Evolutionary conservation across 129 eudicot species (phyloP), one percentile per base, ranked within the genome.

Genomic region (Flaveria bidentis): DNA sequence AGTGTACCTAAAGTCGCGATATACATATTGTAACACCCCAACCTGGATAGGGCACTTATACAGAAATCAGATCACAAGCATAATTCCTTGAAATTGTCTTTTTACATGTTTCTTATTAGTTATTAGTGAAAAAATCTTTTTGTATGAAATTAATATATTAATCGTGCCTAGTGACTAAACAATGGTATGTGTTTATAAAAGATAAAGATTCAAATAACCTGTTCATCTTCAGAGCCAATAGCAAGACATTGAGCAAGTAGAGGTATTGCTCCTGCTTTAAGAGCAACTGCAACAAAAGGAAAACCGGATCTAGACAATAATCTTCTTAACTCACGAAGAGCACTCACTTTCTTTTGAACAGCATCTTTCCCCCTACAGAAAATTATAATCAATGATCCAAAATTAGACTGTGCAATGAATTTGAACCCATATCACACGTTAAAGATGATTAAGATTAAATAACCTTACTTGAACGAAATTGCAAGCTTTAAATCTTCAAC

Each of bases 171-270:
- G 9, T 42, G 66, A 12, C 20, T 16, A 25, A 56, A 56, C 23
- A 41, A 41, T 3, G 9, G 14, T 55, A 68, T 9, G 66, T 22
- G 45, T 78, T 47, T 61, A 61, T 61, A 28, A 71, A 15, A 78
- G 6, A 80, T 44, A 10, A 72, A 51, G 53, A 28, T 25, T 20
- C 25, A 66, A 25, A 1, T 45, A 42, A 94, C 99, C 93, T 94
- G 99, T 76, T 94, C 97, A 76, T 94, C 97, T 28, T 89, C 89
- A 42, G 96, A 94, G 41, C 99, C 96, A 80, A 89, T 91, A 28
- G 96, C 83, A 73, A 94, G 97, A 76, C 96, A 94, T 77, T 91
- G 96, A 85, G 89, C 85, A 67, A 94, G 89, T 33, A 85, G 53
- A 81, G 91, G 83, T 53, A 94, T 86, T 15, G 90, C 93, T 82